Evolutionary conservation across 345 rosid species (phyloP), one percentile per base, ranked within the genome.

Genomic region (Punica granatum): DNA sequence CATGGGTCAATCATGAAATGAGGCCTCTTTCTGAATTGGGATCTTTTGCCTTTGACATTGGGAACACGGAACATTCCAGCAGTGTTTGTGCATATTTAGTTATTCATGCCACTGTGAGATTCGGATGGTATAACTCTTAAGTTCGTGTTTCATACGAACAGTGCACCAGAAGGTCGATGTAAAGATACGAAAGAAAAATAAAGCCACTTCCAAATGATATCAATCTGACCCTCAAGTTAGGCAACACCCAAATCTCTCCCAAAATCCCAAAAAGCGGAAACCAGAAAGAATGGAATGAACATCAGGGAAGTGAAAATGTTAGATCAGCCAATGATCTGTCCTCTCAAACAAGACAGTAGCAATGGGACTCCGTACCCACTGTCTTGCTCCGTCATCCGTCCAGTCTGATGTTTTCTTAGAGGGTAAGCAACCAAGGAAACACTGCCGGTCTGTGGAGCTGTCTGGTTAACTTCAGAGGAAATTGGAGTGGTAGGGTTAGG

Each of bases 311-410:
- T 63, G 25, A 34, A 19, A 35, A 36, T 63, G 10, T 37, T 19
- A 48, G 23, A 44, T 74, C 69, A 67, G 74, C 73, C 48, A 66
- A 79, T 56, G 34, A 72, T 76, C 35, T 80, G 78, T 39, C 84
- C 80, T 59, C 88, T 75, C 63, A 83, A 72, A 60, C 88, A 71
- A 60, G 86, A 72, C 42, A 80, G 64, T 46, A 81, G 18, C 61
- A 80, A 61, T 25, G 82, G 74, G 61, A 67, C 70, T 80, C 82
- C 83, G 60, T 67, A 69, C 9, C 73, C 79, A 74, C 66, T 63
- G 46, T 72, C 78, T 33, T 69, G 76, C 68, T 75, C 72, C 70
- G 71, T 44, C 61, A 56, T 56, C 60, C 70, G 67, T 67, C 66
- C 67, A 43, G 59, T 66, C 72, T 58, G 73, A 33, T 77, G 64